Base-by-base conservation (phyloP, 139 green algal species). In the Ostreobium quekettii region DNA sequence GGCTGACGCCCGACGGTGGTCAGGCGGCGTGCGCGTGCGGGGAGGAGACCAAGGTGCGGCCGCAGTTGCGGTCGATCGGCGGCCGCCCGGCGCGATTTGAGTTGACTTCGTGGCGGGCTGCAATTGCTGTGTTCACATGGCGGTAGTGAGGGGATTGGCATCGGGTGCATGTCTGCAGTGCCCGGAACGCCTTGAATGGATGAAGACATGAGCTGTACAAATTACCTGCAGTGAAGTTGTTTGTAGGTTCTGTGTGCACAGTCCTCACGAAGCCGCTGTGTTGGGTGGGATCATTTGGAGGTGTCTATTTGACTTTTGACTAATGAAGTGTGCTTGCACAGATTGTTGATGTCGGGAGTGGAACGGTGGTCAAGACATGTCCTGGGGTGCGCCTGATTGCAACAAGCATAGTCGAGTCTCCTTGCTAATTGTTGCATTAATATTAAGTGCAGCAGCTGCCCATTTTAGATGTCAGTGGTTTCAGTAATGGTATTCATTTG, bases 1-100 rank as follows among this genome's bases (percentile, higher is more conserved):
- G 72, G 2, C 47, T 95, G 0, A 90, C 76, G 0, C 36, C 47
- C 0, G 81, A 90, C 76, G 85, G 84, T 3, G 78, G 76, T 48
- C 71, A 81, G 29, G 57, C 93, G 1, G 86, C 79, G 1, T 96
- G 89, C 60, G 82, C 83, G 0, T 97, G 90, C 71, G 74, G 69
- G 2, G 90, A 97, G 36, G 87, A 96, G 36, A 79, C 91, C 60
- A 97, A 97, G 85, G 86, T 95, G 39, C n/a, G 42, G 42, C 11
- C 15, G 42, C 11, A 53, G 11, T 26, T 26, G 42, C 11, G 19
- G 19, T 53, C 19, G 42, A 53, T 26, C 15, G 42, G 42, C 42
- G 19, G 42, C 42, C 42, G 19, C 42, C 42, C 19, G 42, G 11
- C 42, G 11, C 19, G 15, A 53, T 53, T 53, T 53, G 42, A 26